phyloP scores from a whole-genome alignment of 768 basidiomycete genomes.

The Xerocomellus amylosporus region DNA sequence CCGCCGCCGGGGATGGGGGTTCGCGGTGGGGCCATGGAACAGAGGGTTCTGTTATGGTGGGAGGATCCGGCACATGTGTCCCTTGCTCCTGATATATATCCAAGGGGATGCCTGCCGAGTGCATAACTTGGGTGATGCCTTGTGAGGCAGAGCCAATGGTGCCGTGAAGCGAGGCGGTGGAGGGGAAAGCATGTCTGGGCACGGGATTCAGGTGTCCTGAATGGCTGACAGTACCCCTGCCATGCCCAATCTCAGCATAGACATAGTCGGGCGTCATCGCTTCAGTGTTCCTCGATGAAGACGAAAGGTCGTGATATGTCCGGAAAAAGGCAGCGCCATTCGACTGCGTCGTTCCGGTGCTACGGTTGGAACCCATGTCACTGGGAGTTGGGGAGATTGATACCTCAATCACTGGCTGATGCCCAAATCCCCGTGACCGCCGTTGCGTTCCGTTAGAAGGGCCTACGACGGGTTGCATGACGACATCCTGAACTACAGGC shows the following conservation, averaged over 20 bases:
- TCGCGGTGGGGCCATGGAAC: conserved; percentile 47
- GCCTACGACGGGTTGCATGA: conserved; percentile 35
- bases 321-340: conserved; percentile 62
- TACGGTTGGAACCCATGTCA: conserved; percentile 57
- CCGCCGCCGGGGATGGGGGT: conserved; percentile 34
- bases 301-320: conserved; percentile 47
- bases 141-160: conserved; percentile 23
- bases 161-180: conserved; percentile 22
- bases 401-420: conserved; percentile 60
- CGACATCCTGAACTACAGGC: conserved; percentile 21
- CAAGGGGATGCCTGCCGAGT: conserved; percentile 29
- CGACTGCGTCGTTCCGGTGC: conserved; percentile 50
- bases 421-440: conserved; percentile 43
- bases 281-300: conserved; percentile 47
- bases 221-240: conserved; percentile 45
- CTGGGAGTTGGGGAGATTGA: conserved; percentile 59
- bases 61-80: conserved; percentile 9
- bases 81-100: conserved; percentile 21
- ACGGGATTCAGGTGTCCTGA: conserved; percentile 17
- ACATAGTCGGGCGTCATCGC: conserved; percentile 70
- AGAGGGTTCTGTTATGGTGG: conserved; percentile 14
- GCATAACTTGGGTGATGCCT: conserved; percentile 36
- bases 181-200: conserved; percentile 24
- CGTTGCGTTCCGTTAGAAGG: conserved; percentile 39
- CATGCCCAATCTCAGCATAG: conserved; percentile 76